phyloP scores from a whole-genome alignment of 2,329 filamentous ascomycete genomes.

The Microcyclosporella mali region DNA sequence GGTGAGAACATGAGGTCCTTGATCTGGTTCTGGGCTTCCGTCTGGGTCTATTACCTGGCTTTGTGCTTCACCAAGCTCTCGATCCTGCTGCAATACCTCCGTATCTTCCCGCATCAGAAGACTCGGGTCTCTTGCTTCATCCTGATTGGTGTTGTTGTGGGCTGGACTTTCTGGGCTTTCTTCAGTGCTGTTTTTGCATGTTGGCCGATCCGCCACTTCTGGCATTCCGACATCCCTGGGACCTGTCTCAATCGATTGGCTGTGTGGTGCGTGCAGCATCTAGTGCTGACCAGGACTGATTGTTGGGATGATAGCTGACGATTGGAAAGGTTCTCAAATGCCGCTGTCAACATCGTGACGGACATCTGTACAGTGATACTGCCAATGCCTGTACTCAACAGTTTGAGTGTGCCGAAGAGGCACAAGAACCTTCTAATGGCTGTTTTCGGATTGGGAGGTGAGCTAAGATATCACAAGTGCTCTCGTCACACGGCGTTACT shows the following conservation, averaged over 20 bases:
- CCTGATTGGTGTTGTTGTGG: constrained; percentile 24
- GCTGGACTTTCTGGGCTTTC: constrained; percentile 27
- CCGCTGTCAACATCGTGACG: constrained; percentile 30
- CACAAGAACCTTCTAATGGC: constrained; percentile 29
- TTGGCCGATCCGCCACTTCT: constrained; percentile 27
- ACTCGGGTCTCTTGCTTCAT: constrained; percentile 24
- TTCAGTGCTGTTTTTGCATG: constrained; percentile 29
- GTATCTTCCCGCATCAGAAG: constrained; percentile 27
- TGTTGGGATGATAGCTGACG: too few species aligned
- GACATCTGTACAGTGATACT: constrained; percentile 29
- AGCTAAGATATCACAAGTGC: constrained; percentile 11
- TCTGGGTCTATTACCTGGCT: constrained; percentile 24
- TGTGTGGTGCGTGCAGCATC: constrained; percentile 22
- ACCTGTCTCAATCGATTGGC: constrained; percentile 25
- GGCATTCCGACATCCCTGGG: constrained; percentile 17
- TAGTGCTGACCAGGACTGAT: too few species aligned
- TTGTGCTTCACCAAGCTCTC: constrained; percentile 30
- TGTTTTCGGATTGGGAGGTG: constrained; percentile 31
- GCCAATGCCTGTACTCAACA: constrained; percentile 30
- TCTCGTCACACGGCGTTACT: too few species aligned
- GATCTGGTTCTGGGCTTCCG: constrained; percentile 22
- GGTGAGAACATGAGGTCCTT: constrained; percentile 17
- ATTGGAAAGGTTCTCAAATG: constrained; percentile 23
- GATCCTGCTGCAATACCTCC: constrained; percentile 32
- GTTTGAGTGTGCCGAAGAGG: constrained; percentile 24